Conservation (phyloP, 495 filamentous ascomycete genomes). For the Aspergillus saccharolyticus region DNA sequence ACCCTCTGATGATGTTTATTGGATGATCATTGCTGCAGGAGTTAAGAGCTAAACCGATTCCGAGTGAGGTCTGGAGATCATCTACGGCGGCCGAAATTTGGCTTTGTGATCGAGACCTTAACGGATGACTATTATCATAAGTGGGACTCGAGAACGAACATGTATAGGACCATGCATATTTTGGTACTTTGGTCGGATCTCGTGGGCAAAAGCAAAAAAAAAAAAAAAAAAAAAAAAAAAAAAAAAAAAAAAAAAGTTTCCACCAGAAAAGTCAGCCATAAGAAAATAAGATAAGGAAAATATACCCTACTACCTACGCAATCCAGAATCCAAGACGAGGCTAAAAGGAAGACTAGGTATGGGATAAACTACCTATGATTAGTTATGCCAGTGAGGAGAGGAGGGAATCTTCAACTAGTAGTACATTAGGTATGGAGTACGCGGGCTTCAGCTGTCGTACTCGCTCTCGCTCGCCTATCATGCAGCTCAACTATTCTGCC, state of each 20-base stretch:
- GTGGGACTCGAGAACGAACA: too few relatives aligned
- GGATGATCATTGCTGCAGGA: not conserved
- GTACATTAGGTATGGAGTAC: too few relatives aligned
- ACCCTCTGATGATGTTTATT: not conserved
- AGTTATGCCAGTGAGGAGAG: not conserved
- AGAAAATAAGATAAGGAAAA: too few relatives aligned
- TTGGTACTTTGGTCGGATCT: not conserved
- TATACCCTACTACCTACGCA: not conserved
- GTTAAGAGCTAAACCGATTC: not conserved
- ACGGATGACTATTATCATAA: not conserved
- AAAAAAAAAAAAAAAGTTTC: constrained; percentile 1
- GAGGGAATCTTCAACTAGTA: not conserved
- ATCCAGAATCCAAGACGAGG: not conserved
- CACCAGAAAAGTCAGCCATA: too few relatives aligned
- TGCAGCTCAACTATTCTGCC: not conserved
- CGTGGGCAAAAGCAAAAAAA: constrained; percentile 1
- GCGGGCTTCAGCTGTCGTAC: too few relatives aligned
- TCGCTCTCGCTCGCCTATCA: not conserved
- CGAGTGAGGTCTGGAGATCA: not conserved
- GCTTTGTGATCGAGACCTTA: not conserved
- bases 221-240: not conserved
- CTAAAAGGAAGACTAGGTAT: not conserved
- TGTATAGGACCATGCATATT: not conserved
- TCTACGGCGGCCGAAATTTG: not conserved
- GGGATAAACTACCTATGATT: too few relatives aligned